These are phyloP conservation scores for Sporothrix inflata DNA, from an alignment of 2,329 filamentous ascomycete genomes.

Conservation along the genomic window DNA sequence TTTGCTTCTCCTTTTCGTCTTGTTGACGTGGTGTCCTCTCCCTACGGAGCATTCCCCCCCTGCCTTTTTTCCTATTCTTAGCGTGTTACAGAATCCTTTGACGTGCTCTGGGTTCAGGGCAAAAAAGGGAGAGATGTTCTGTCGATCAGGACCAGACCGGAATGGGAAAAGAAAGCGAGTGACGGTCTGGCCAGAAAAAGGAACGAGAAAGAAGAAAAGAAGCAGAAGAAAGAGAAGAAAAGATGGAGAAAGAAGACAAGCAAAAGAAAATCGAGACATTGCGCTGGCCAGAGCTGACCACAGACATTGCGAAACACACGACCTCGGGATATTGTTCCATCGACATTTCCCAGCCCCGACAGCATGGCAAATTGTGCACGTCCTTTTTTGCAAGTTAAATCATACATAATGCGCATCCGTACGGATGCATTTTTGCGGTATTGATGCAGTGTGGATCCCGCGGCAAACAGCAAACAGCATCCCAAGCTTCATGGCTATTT, in stretches of 20 bases:
- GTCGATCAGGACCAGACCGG: conserved; percentile 19
- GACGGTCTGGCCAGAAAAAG: conserved; percentile 4
- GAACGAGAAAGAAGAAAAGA: neutral
- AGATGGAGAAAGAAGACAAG: neutral
- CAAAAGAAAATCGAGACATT: conserved; percentile 3
- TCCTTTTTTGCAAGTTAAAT: neutral
- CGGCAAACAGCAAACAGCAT: neutral
- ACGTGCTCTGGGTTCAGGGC: neutral
- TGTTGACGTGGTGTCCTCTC: neutral
- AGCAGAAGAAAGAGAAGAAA: neutral
- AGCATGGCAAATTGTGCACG: neutral
- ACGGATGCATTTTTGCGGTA: neutral
- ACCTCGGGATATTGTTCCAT: neutral
- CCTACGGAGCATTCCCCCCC: neutral
- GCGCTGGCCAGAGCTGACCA: conserved; percentile 5
- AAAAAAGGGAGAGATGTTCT: neutral
- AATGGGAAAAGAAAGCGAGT: conserved; percentile 10
- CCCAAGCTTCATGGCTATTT: neutral
- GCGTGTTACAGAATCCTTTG: conserved; percentile 21
- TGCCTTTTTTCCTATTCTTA: neutral
- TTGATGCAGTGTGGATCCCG: neutral
- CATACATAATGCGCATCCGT: neutral
- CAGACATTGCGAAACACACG: conserved; percentile 13
- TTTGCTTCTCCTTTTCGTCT: neutral
- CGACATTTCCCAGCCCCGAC: neutral